Evolutionary conservation across 805 yeast genomes (phyloP).

Genomic region (Yarrowia deformans): DNA sequence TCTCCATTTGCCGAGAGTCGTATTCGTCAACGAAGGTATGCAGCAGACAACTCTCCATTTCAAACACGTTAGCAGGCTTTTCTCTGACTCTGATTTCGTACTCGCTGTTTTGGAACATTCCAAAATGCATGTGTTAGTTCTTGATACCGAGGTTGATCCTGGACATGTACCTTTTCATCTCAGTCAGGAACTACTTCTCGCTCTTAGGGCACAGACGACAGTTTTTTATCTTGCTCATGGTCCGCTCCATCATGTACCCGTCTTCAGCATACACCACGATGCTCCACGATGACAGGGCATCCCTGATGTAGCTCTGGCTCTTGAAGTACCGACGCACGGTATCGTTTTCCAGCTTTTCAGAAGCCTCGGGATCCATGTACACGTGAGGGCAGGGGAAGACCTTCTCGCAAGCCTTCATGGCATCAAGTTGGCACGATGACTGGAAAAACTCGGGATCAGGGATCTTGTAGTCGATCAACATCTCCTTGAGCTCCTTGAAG

Average conservation of each 20-base stretch:
- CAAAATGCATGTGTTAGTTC: neutral
- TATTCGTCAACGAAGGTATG: neutral
- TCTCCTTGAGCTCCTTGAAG: conserved; percentile 1
- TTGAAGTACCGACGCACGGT: neutral
- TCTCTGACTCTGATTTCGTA: neutral
- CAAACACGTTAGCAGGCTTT: neutral
- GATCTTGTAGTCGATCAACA: neutral
- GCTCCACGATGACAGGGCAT: neutral
- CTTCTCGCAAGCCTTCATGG: neutral
- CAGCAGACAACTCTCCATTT: neutral
- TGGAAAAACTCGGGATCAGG: neutral
- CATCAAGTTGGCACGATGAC: neutral
- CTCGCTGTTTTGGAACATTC: neutral
- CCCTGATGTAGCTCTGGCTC: neutral
- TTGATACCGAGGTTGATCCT: neutral
- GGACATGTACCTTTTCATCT: neutral
- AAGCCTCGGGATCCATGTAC: neutral
- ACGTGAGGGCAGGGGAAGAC: neutral
- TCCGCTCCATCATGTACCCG: conserved; percentile 9
- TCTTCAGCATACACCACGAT: neutral
- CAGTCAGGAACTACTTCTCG: conserved; percentile 3
- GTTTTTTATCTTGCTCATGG: neutral
- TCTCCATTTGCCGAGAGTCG: neutral
- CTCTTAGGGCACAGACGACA: neutral
- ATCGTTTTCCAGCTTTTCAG: neutral